phyloP scores from a whole-genome alignment of 2,329 filamentous ascomycete genomes.

The Aspergillus phoenicis region DNA sequence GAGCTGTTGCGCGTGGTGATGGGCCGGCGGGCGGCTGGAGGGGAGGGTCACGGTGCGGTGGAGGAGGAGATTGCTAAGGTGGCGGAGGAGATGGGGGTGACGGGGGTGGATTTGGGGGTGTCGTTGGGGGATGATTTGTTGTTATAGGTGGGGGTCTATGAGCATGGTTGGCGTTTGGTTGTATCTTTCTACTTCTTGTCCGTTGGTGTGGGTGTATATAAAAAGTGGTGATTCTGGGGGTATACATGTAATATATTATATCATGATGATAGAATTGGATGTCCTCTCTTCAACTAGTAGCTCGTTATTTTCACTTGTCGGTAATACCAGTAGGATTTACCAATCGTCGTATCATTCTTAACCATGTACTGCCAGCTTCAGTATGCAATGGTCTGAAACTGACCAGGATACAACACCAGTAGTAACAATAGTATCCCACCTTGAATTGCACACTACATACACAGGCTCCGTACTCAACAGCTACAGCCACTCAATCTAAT shows the following conservation, averaged over 20 bases:
- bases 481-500: no score
- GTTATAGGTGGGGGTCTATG: slow-evolving; percentile 14
- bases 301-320: no score
- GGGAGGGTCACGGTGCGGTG: slow-evolving; percentile 26
- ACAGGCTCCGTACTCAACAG: no score
- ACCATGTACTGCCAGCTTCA: background rate
- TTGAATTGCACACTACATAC: no score
- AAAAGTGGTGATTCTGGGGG: background rate
- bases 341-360: background rate
- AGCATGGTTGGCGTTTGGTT: background rate
- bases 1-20: slow-evolving; percentile 46
- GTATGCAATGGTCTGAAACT: no score
- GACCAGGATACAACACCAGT: no score
- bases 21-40: slow-evolving; percentile 31
- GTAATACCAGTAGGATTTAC: no score
- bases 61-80: slow-evolving; percentile 37
- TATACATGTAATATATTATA: slow-evolving; percentile 2
- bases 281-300: background rate
- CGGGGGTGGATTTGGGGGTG: slow-evolving; percentile 35
- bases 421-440: no score
- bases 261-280: background rate
- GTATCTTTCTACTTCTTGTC: background rate
- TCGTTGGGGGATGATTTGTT: slow-evolving; percentile 31
- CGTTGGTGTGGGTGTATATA: background rate
- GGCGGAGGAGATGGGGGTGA: slow-evolving; percentile 42